These are phyloP conservation scores for Pugionium dolabratum DNA, from an alignment of 345 rosid species.

Conservation along the genomic window DNA sequence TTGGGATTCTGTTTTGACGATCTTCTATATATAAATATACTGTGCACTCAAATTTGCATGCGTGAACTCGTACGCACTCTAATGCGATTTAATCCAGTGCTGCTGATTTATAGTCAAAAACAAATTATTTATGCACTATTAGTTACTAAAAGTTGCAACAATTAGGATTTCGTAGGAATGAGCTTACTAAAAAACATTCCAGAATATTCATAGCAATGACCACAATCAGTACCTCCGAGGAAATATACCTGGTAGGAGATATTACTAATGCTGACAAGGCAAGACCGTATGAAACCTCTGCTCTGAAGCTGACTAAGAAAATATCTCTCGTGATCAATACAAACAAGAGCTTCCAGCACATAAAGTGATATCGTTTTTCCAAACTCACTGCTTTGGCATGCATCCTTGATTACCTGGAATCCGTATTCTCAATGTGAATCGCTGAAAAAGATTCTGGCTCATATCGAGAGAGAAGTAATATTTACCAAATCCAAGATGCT, in stretches of 20 bases:
- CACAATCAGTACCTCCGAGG: conserved; percentile 10
- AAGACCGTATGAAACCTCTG: conserved; percentile 80
- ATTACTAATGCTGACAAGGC: conserved; percentile 70
- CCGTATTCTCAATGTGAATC: conserved; percentile 25
- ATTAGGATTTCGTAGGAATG: conserved; percentile 6
- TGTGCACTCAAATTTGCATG: not conserved
- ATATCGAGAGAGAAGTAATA: conserved; percentile 12
- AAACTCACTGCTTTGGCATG: conserved; percentile 84
- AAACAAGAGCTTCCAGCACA: conserved; percentile 80
- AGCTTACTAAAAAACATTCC: not conserved
- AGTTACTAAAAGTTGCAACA: conserved; percentile 16
- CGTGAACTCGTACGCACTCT: not conserved
- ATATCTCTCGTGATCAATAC: conserved; percentile 82
- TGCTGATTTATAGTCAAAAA: not conserved
- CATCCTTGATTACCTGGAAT: conserved; percentile 80
- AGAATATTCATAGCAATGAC: not conserved
- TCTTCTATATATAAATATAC: not conserved
- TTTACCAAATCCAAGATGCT: conserved; percentile 83
- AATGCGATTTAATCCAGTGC: not conserved
- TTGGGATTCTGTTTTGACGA: conserved; percentile 2
- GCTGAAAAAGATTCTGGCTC: conserved; percentile 12
- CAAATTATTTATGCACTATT: not conserved
- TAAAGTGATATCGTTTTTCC: conserved; percentile 88
- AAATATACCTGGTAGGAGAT: conserved; percentile 62
- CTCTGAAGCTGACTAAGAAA: conserved; percentile 93